Percentiles rank a stretch among this genome's conserved stretches.
Evolutionary conservation across 352 stramenopile genomes (phyloP).

Genomic region (Elongisporangium senticosum): DNA sequence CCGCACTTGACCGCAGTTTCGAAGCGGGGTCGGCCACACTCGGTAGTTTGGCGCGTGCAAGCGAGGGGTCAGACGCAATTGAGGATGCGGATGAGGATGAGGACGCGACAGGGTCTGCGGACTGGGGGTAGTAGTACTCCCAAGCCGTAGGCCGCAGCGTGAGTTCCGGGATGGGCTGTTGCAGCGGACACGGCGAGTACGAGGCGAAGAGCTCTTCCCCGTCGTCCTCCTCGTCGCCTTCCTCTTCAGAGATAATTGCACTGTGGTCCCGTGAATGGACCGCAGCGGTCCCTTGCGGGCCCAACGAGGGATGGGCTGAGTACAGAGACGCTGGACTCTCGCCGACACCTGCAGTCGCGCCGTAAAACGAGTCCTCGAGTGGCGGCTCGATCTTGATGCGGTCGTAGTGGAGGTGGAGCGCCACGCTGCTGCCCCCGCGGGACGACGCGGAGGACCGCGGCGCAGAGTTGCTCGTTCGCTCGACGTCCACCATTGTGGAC

Average conservation of each 20-base stretch:
- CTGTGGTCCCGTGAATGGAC: neutral
- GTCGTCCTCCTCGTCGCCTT: conserved; percentile 17
- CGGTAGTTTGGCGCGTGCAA: neutral
- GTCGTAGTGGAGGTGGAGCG: neutral
- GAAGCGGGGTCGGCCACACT: neutral
- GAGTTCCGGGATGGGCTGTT: conserved; percentile 23
- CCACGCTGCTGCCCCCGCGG: neutral
- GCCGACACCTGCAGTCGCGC: neutral
- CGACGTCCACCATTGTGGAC: neutral
- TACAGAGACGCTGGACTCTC: neutral
- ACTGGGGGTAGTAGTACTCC: conserved; percentile 41
- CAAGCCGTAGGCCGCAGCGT: conserved; percentile 16
- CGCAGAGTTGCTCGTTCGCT: neutral
- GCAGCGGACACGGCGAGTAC: conserved; percentile 24
- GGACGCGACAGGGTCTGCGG: conserved; percentile 1
- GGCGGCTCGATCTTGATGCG: neutral
- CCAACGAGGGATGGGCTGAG: neutral
- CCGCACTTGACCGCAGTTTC: conserved; percentile 6
- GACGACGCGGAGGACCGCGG: neutral
- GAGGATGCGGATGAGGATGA: neutral
- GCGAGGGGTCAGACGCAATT: neutral
- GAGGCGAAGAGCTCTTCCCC: conserved; percentile 48
- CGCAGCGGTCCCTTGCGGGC: neutral
- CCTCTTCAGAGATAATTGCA: neutral
- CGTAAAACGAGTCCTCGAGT: neutral